Percentiles rank a stretch among this genome's conserved stretches.
Evolutionary conservation across 2,329 filamentous ascomycete genomes (phyloP).

Genomic region (Paramyrothecium sp.): DNA sequence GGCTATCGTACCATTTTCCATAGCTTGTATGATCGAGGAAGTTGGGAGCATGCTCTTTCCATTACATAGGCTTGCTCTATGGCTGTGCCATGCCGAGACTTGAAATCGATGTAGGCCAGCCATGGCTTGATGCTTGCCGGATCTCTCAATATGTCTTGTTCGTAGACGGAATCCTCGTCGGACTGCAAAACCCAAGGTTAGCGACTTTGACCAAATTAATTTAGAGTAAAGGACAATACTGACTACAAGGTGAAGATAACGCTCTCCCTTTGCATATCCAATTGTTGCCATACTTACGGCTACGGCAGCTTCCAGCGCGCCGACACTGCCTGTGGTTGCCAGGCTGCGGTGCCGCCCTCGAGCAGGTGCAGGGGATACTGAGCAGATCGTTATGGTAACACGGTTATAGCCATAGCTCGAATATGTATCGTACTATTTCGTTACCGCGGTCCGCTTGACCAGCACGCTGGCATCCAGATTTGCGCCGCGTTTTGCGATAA

Average conservation of each 20-base stretch:
- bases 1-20: slow-evolving; percentile 77
- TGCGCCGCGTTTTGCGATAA: too few species aligned
- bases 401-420: neutral
- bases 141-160: slow-evolving; percentile 90
- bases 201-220: slow-evolving; percentile 5
- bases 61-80: slow-evolving; percentile 85
- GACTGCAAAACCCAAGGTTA: slow-evolving; percentile 50
- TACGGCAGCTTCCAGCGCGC: neutral
- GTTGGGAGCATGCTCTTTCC: slow-evolving; percentile 84
- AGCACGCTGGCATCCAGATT: too few species aligned
- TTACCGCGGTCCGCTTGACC: too few species aligned
- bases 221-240: slow-evolving; percentile 14
- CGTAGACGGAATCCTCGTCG: slow-evolving; percentile 91
- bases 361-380: too few species aligned
- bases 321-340: too few species aligned
- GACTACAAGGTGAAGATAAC: slow-evolving; percentile 50
- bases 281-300: slow-evolving; percentile 18
- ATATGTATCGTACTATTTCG: too few species aligned
- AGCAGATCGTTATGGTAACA: too few species aligned
- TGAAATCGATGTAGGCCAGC: slow-evolving; percentile 92
- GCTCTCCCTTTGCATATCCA: slow-evolving; percentile 37
- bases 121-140: slow-evolving; percentile 86
- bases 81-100: slow-evolving; percentile 78
- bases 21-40: slow-evolving; percentile 94
- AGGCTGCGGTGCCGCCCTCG: too few species aligned